These are phyloP conservation scores for Penicillium pancosmium DNA, from an alignment of 495 filamentous ascomycete species.

Conservation along the genomic window DNA sequence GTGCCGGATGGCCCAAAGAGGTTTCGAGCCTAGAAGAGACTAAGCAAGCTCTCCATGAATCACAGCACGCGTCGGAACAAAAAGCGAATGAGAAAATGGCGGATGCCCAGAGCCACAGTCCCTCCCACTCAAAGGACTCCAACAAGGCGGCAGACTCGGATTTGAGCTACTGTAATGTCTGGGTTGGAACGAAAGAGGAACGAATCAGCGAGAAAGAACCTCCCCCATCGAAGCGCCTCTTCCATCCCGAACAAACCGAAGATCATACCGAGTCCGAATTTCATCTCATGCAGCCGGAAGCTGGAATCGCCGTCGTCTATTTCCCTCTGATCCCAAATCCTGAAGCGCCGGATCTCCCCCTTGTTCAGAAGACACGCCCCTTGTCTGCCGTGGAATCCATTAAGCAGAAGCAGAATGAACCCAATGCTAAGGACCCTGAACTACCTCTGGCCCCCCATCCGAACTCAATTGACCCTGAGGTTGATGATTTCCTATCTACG, in stretches of 20 bases:
- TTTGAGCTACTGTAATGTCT: conserved; percentile 89
- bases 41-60: conserved; percentile 65
- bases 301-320: conserved; percentile 88
- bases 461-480: conserved; percentile 75
- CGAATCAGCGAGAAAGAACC: conserved; percentile 60
- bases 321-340: conserved; percentile 86
- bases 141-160: conserved; percentile 50
- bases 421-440: conserved; percentile 22
- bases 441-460: conserved; percentile 52
- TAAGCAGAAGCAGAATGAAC: conserved; percentile 18
- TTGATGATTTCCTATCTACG: conserved; percentile 83
- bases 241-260: conserved; percentile 32
- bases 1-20: conserved; percentile 82
- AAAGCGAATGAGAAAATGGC: conserved; percentile 65
- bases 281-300: conserved; percentile 72
- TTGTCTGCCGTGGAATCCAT: conserved; percentile 25
- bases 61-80: conserved; percentile 60
- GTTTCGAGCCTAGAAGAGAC: conserved; percentile 55
- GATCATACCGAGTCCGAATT: conserved; percentile 61
- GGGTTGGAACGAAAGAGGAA: conserved; percentile 85
- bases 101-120: conserved; percentile 51
- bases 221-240: conserved; percentile 64
- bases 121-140: conserved; percentile 6
- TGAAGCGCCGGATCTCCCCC: conserved; percentile 37
- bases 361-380: conserved; percentile 27